Evolutionary conservation across 805 yeast species (phyloP), one percentile per base, ranked within the genome.

Genomic region (Candida arabinofermentans): DNA sequence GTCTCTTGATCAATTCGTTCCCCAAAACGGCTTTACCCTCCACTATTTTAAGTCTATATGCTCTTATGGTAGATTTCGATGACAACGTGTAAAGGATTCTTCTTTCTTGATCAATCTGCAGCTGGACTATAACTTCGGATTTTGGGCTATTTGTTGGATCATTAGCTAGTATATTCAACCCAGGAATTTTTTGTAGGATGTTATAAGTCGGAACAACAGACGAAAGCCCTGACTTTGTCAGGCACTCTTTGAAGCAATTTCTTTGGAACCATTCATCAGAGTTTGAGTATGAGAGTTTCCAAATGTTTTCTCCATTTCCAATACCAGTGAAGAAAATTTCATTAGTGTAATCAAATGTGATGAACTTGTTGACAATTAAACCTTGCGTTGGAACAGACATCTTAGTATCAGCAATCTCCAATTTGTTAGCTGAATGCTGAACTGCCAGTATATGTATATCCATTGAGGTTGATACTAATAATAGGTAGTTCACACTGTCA

Each of bases 181-280:
- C 57, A 5, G 68, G 63, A 6, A 63, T 46, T 29, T 51, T 61
- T 22, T 50, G 51, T 24, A 56, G 40, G 8, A 57, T 47, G 24
- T 42, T 47, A 38, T 51, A 57, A 30, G 50, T 55, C 10, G 82
- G 82, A 17, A 79, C 62, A 24, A 78, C 65, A 27, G 74, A 69
- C 1, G 83, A 65, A 32, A 81, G 61, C 0, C 71, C 81, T 50
- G 77, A 77, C 64, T 78, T 80, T 34, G 97, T 88, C 41, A 86
- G 72, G 59, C 97, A 88, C 31, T 83, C 79, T 61, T 89, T 89
- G 52, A 79, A 79, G 57, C 95, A 86, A 53, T 82, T 85, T 55
- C 86, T 83, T 48, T 81, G 79, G 59, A 88, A 88, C 86, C 96
- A 91, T 41, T 86, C 83, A 36, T 88, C 93, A 21, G 84, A 75